Evolutionary conservation across 257 asterid genomes (phyloP).

Genomic region (Apocynum venetum): DNA sequence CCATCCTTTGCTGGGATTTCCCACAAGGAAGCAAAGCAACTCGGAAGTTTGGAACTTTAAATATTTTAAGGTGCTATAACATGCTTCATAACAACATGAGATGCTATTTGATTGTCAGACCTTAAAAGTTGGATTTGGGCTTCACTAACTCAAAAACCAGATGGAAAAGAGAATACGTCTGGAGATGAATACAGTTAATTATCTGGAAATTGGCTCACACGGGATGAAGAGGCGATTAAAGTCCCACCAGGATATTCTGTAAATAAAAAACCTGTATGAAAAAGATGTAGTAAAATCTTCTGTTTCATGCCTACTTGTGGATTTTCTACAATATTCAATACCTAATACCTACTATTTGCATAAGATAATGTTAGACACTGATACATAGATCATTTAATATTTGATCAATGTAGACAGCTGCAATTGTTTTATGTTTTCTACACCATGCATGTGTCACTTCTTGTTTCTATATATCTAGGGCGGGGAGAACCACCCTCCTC

Average conservation of each 20-base stretch:
- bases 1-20: background rate
- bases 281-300: background rate
- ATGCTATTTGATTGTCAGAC: background rate
- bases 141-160: no score
- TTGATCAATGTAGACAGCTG: background rate
- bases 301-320: background rate
- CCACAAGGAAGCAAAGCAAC: background rate
- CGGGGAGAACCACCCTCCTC: conserved; percentile 4
- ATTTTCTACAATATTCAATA: conserved; percentile 1
- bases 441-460: conserved; percentile 4
- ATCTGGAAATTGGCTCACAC: background rate
- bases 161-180: background rate
- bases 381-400: background rate
- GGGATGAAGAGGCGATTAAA: background rate
- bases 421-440: background rate
- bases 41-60: background rate
- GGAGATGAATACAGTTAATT: background rate
- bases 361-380: background rate
- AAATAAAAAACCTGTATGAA: background rate
- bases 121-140: background rate
- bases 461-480: background rate
- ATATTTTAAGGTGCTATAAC: background rate
- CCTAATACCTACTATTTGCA: conserved; percentile 10
- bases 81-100: background rate
- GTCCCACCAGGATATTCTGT: background rate